A percentile compares a stretch with the other conserved stretches of the same genome.
phyloP scores from a whole-genome alignment of 2,329 filamentous ascomycete species.

The Cryphonectria radicalis region DNA sequence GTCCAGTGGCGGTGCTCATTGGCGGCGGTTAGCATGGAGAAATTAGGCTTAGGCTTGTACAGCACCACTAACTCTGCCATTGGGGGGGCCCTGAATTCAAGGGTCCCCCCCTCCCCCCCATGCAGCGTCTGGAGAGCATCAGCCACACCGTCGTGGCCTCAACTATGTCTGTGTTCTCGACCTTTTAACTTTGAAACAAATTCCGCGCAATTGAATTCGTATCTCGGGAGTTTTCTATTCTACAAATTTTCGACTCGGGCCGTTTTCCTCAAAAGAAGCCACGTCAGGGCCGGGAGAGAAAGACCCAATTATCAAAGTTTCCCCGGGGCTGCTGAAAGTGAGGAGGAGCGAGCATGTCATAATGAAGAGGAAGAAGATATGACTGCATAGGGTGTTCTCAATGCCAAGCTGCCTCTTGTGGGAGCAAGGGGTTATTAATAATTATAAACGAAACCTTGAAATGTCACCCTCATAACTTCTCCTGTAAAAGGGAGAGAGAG shows the following conservation, averaged over 20 bases:
- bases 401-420: background rate
- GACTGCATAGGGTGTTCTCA: background rate
- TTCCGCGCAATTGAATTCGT: background rate
- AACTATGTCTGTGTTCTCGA: too few relatives aligned
- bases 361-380: background rate
- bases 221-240: background rate
- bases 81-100: background rate
- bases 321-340: background rate
- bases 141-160: background rate
- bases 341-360: background rate
- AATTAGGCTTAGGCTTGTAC: background rate
- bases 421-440: background rate
- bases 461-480: background rate
- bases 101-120: background rate
- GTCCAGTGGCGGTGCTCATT: background rate
- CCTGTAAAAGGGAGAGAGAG: background rate
- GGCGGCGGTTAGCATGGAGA: background rate
- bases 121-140: background rate
- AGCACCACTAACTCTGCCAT: background rate
- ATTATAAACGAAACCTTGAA: background rate
- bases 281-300: background rate
- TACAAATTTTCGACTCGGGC: background rate
- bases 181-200: background rate
- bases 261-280: background rate
- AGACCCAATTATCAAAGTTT: constrained; percentile 1